Evolutionary conservation across 495 filamentous ascomycete species (phyloP).

Genomic region (Elasticomyces elasticus): DNA sequence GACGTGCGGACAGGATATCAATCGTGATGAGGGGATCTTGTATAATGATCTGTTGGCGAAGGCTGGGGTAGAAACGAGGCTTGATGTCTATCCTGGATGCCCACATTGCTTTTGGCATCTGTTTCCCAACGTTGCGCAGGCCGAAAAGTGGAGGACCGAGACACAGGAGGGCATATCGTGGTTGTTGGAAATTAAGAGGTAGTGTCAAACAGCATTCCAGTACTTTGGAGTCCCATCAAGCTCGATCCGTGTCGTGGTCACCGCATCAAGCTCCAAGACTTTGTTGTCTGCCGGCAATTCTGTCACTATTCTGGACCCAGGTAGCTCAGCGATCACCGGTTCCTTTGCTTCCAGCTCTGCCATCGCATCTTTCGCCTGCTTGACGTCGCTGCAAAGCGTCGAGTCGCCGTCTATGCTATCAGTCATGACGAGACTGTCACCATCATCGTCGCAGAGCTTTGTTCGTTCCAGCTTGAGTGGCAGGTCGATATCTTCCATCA

Average conservation of each 20-base stretch:
- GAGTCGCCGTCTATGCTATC: constrained; percentile 1
- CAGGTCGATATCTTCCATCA: constrained; percentile 19
- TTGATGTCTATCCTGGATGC: constrained; percentile 35
- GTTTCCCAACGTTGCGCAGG: constrained; percentile 14
- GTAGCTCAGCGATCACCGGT: neutral
- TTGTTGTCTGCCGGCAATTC: neutral
- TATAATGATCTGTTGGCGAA: constrained; percentile 5
- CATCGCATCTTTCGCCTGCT: neutral
- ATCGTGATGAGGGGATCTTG: constrained; percentile 25
- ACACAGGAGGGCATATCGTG: constrained; percentile 17
- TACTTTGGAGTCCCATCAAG: neutral
- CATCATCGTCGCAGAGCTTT: neutral
- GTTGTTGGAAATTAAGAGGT: constrained; percentile 12
- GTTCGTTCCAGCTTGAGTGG: constrained; percentile 2
- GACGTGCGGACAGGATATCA: constrained; percentile 27
- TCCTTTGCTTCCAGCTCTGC: constrained; percentile 3
- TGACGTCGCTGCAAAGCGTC: neutral
- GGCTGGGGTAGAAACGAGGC: constrained; percentile 27
- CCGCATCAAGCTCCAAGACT: neutral
- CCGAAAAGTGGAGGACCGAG: constrained; percentile 14
- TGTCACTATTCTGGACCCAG: neutral
- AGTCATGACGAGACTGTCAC: neutral
- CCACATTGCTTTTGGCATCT: constrained; percentile 32
- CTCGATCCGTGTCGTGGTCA: neutral
- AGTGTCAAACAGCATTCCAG: neutral